phyloP scores from a whole-genome alignment of 768 basidiomycete genomes.

The Podaxis sp. region DNA sequence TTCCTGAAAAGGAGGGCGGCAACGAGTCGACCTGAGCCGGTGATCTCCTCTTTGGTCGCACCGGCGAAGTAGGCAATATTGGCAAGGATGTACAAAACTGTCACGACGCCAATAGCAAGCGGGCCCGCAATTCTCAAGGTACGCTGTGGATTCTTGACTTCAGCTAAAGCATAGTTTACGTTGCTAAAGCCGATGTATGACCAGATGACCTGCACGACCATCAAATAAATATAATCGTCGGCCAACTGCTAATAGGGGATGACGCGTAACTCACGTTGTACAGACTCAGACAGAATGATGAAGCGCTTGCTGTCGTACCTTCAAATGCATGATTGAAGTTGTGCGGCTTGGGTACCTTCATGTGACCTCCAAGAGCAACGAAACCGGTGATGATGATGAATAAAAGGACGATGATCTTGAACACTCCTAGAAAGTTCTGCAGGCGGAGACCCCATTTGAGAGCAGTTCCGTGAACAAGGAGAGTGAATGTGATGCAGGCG shows the following conservation, averaged over 20 bases:
- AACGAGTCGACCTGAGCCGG: conserved; percentile 52
- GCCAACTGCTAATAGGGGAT: neutral
- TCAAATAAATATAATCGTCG: neutral
- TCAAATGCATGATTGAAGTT: conserved; percentile 35
- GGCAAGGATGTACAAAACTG: conserved; percentile 54
- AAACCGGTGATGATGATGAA: conserved; percentile 51
- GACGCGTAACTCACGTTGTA: conserved; percentile 39
- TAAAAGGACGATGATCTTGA: conserved; percentile 50
- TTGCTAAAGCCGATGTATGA: conserved; percentile 62
- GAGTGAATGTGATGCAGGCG: conserved; percentile 34
- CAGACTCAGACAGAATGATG: conserved; percentile 51
- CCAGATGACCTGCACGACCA: conserved; percentile 38
- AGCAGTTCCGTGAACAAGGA: conserved; percentile 40
- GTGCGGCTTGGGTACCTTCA: conserved; percentile 29
- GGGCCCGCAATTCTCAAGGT: conserved; percentile 65
- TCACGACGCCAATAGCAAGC: conserved; percentile 51
- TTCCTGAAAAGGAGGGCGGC: conserved; percentile 68
- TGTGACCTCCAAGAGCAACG: conserved; percentile 37
- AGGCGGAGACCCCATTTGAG: conserved; percentile 52
- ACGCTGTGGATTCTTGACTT: conserved; percentile 57
- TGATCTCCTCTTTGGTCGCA: conserved; percentile 62
- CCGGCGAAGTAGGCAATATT: conserved; percentile 69
- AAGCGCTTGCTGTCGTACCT: conserved; percentile 44
- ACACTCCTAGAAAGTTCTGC: conserved; percentile 56
- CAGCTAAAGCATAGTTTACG: conserved; percentile 64